Percentiles rank a stretch among this genome's conserved stretches.
Evolutionary conservation across 2,329 filamentous ascomycete species (phyloP).

Genomic region (Cryphonectria parasitica): DNA sequence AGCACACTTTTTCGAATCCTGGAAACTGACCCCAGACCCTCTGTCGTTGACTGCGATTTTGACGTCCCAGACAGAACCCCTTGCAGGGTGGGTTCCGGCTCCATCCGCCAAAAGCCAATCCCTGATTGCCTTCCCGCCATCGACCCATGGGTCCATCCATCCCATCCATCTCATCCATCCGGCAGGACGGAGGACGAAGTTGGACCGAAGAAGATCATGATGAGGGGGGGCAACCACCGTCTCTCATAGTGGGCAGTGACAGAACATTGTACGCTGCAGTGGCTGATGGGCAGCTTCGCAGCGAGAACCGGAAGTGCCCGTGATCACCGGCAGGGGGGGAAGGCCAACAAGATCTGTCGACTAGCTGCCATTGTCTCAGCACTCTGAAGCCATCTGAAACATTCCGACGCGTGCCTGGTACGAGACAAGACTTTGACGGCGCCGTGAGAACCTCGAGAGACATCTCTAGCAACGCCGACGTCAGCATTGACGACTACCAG

Average conservation of each 20-base stretch:
- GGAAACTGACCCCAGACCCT: neutral
- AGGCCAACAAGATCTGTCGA: neutral
- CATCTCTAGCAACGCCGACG: constrained; percentile 5
- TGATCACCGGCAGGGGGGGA: neutral
- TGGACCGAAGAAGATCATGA: neutral
- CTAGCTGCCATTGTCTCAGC: neutral
- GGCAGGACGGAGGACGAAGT: neutral
- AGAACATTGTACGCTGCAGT: neutral
- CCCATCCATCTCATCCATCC: neutral
- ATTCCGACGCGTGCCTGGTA: neutral
- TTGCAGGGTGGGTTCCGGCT: constrained; percentile 13
- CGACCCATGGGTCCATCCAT: constrained; percentile 4
- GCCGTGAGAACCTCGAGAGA: constrained; percentile 1
- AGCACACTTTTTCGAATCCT: neutral
- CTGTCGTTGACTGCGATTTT: constrained; percentile 7
- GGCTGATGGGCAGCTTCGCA: neutral
- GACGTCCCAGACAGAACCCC: constrained; percentile 4
- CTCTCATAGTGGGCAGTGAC: neutral
- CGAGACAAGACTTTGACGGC: neutral
- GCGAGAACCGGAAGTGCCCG: neutral
- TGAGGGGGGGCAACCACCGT: no score
- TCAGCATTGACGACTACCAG: constrained; percentile 10
- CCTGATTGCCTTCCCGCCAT: constrained; percentile 15
- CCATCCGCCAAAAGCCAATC: constrained; percentile 6
- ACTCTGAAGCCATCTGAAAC: constrained; percentile 8